Conservation (phyloP, 78 protist species). For the Dictyostelium intermedium region DNA sequence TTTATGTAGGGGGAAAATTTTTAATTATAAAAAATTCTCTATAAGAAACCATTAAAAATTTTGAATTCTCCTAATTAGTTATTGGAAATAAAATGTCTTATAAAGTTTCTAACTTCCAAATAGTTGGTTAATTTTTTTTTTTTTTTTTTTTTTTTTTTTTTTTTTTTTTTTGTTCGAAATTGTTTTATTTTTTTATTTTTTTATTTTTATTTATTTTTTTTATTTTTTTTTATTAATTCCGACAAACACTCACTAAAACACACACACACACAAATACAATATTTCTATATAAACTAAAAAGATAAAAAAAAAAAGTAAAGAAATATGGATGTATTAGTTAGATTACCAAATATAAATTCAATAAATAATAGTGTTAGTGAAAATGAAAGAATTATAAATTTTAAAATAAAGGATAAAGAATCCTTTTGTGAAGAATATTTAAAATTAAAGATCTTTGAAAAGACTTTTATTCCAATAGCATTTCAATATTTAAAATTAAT, state of each 20-base stretch:
- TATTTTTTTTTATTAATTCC: not conserved
- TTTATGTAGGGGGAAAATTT: too few relatives aligned
- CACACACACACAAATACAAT: not conserved
- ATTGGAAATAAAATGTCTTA: too few relatives aligned
- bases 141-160: not conserved
- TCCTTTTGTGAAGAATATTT: not conserved
- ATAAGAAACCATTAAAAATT: too few relatives aligned
- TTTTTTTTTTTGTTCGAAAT: not conserved
- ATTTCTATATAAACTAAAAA: not conserved
- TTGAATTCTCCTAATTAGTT: too few relatives aligned
- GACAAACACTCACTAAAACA: not conserved
- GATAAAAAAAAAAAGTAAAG: not conserved
- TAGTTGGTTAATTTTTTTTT: not conserved
- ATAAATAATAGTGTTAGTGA: not conserved
- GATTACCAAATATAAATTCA: constrained; percentile 6
- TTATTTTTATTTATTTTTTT: not conserved
- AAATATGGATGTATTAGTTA: not conserved
- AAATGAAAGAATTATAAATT: not conserved
- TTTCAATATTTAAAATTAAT: constrained; percentile 12
- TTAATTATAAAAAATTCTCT: too few relatives aligned
- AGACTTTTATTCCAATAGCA: constrained; percentile 1
- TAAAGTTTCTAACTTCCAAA: not conserved
- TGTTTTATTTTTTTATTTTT: not conserved
- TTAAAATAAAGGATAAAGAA: not conserved
- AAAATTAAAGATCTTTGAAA: not conserved